Evolutionary conservation across 345 rosid genomes (phyloP), one percentile per base, ranked within the genome.

Genomic region (Combretum micranthum): DNA sequence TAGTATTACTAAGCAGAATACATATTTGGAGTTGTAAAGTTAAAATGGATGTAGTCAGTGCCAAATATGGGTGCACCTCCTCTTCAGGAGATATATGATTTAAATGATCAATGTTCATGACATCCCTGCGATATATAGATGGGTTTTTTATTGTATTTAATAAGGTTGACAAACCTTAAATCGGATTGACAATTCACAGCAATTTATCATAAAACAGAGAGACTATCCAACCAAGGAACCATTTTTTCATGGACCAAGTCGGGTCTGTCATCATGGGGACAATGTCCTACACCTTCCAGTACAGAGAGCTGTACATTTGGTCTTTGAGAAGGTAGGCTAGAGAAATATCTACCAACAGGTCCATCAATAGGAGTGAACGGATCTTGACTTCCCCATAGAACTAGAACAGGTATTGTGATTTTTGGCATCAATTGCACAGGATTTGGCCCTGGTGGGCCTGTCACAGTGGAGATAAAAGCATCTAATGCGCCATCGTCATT

Each of bases 371-470:
- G 98, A 2, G 96, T 91, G 75, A 88, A 70, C 15, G 95, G 81
- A 68, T 91, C 98, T 65, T 85, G 67, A 64, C 82, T 83, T 21
- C 96, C 98, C 96, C 96, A 91, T 52, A 91, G 54, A 60, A 85
- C 74, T 3, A 88, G 81, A 53, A 91, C 78, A 20, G 92, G 96
- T 58, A 74, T 49, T 8, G 55, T 57, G 49, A 85, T 70, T 49
- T 43, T 58, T 9, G 94, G 90, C 71, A 91, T 82, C 68, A 88
- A 65, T 42, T 70, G 63, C 46, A 80, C 67, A 1, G 95, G 96
- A 60, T 75, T 88, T 7, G 92, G 98, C 59, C 98, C 96, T 0
- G 98, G 88, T n/a, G 90, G 98, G n/a, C 98, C 96, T 0, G 90
- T 91, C 52, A 88, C 71, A 13, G 84, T 88, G 11, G 85, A 88